Percentiles rank a stretch among this genome's conserved stretches.
phyloP scores from a whole-genome alignment of 2,329 filamentous ascomycete species.

The Aspergillus proliferans region DNA sequence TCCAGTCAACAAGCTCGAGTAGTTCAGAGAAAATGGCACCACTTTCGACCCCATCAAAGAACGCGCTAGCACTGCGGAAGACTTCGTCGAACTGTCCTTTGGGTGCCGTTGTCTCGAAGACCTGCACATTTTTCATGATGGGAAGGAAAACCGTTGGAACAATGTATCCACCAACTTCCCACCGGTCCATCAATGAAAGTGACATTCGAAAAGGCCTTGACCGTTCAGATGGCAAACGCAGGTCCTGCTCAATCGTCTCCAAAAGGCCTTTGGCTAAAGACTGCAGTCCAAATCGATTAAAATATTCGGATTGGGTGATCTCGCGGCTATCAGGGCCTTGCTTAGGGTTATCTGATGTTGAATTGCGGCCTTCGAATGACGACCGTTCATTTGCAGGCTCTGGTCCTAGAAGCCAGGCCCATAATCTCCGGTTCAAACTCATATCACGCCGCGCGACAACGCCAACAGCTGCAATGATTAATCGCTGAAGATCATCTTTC shows the following conservation, averaged over 20 bases:
- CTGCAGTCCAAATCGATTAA: slow-evolving; percentile 70
- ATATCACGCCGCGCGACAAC: slow-evolving; percentile 89
- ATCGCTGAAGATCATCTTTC: slow-evolving; percentile 67
- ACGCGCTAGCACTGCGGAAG: slow-evolving; percentile 84
- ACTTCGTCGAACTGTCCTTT: slow-evolving; percentile 76
- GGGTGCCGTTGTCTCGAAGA: slow-evolving; percentile 63
- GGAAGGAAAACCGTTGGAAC: slow-evolving; percentile 85
- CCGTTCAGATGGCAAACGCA: slow-evolving; percentile 56
- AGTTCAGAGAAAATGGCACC: slow-evolving; percentile 86
- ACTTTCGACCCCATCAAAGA: slow-evolving; percentile 96
- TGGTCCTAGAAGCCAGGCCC: slow-evolving; percentile 91
- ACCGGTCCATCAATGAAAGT: slow-evolving; percentile 93
- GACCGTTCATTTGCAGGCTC: slow-evolving; percentile 43
- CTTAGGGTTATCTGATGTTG: slow-evolving; percentile 21
- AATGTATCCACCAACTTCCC: slow-evolving; percentile 89
- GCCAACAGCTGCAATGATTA: slow-evolving; percentile 75
- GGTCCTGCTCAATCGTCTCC: slow-evolving; percentile 61
- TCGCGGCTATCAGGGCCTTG: slow-evolving; percentile 35
- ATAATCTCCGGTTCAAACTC: slow-evolving; percentile 91
- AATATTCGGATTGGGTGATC: slow-evolving; percentile 67
- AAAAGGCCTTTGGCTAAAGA: slow-evolving; percentile 69
- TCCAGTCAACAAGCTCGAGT: slow-evolving; percentile 55
- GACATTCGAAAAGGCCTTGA: slow-evolving; percentile 86
- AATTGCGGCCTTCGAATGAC: slow-evolving; percentile 23
- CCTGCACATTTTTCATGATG: slow-evolving; percentile 70